Evolutionary conservation across 208 protist species (phyloP), one percentile per base, ranked within the genome.

Genomic region (Hexamita inflata): DNA sequence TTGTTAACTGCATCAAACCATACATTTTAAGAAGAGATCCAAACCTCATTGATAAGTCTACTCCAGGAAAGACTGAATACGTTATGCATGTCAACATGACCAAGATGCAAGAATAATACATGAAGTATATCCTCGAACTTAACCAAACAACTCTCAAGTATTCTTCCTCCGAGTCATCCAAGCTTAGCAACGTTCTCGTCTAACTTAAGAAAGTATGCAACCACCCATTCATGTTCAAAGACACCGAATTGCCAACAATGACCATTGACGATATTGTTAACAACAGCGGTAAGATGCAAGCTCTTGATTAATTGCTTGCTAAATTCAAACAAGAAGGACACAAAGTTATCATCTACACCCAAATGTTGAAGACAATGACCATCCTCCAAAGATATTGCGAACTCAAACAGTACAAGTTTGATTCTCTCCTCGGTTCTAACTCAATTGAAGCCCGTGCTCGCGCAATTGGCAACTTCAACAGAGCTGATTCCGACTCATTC

Each of bases 31-130:
- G 94, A 29, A 87, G 95, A 77, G 90, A 92, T 40, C 98, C 98
- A 78, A 85, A 85, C 29, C 87, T 91, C 40, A 90, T 98, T 40
- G 94, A 97, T 75, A 92, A 96, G 58, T 88, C 84, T 74, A 92
- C 98, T 62, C 92, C 93, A 1, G 11, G 13, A 0, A 84, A 61
- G 81, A 87, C 53, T 59, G 87, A 89, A 60, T 75, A 81, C 13
- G 89, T 92, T 77, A 68, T 92, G n/a, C 57, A 81, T 59, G 84
- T 89, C 0, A 82, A 88, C 40, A 49, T 91, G 28, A 78, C 84
- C 29, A 24, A 66, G 26, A 13, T 86, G 58, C 57, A 76, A 78
- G 81, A 82, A 40, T 68, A 84, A 35, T 90, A 86, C 62, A 91
- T 91, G 41, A 59, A 74, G 32, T 79, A 34, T 34, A 86, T 94